phyloP scores from a whole-genome alignment of 225 moss, liverwort and hornwort genomes.

The Sphagnum tenellum region DNA sequence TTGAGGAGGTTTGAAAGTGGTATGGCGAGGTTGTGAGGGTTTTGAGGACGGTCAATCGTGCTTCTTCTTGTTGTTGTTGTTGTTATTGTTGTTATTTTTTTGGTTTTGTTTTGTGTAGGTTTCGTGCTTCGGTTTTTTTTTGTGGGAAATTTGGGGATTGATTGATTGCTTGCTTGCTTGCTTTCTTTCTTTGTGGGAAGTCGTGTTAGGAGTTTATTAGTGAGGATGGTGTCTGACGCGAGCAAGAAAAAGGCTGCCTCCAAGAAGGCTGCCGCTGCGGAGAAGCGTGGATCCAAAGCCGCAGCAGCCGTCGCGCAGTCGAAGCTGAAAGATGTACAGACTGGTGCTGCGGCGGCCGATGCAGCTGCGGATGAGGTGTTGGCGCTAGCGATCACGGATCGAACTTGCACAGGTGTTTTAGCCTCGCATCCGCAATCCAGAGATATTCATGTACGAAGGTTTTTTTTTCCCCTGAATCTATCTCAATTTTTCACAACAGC shows the following conservation, averaged over 20 bases:
- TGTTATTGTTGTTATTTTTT: too few species aligned
- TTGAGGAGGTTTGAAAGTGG: too few species aligned
- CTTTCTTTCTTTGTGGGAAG: too few species aligned
- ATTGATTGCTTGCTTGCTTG: too few species aligned
- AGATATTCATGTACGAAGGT: slow-evolving; percentile 58
- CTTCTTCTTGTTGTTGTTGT: too few species aligned
- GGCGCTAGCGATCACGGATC: slow-evolving; percentile 63
- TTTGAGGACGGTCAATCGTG: too few species aligned
- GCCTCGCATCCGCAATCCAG: slow-evolving; percentile 85
- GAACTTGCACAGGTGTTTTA: slow-evolving; percentile 80
- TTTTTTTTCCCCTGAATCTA: too few species aligned
- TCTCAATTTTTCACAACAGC: slow-evolving; percentile 15
- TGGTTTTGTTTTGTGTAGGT: too few species aligned
- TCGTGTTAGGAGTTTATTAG: too few species aligned
- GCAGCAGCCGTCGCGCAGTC: slow-evolving; percentile 39
- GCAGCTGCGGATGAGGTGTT: slow-evolving; percentile 54
- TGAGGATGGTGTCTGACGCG: slow-evolving; percentile 81
- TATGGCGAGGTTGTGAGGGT: too few species aligned
- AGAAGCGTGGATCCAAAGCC: slow-evolving; percentile 90
- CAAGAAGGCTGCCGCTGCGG: slow-evolving; percentile 88
- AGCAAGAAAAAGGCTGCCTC: slow-evolving; percentile 97
- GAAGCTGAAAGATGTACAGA: slow-evolving; percentile 48
- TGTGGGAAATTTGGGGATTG: too few species aligned
- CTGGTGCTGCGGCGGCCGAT: slow-evolving; percentile 23
- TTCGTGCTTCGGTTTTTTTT: too few species aligned